These are phyloP conservation scores for Naematelia aurantialba DNA, from an alignment of 768 basidiomycete genomes.

Conservation along the genomic window DNA sequence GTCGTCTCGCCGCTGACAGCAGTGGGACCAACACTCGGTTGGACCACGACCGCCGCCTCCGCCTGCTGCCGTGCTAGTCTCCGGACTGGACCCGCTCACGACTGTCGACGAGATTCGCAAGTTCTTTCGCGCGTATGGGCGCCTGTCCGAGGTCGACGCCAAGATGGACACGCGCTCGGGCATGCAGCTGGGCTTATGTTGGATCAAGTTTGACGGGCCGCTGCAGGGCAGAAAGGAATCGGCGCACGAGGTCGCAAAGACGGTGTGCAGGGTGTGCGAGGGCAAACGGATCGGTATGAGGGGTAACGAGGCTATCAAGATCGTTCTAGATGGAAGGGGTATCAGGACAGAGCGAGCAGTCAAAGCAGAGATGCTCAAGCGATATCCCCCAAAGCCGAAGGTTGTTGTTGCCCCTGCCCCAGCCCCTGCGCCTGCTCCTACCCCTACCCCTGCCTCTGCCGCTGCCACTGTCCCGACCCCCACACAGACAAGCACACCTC, in stretches of 20 bases:
- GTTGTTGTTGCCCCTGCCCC: conserved; percentile 13
- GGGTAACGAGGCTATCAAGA: conserved; percentile 59
- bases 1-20: conserved; percentile 10
- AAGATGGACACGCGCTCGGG: conserved; percentile 78
- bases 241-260: conserved; percentile 64
- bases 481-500: conserved; percentile 19
- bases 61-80: conserved; percentile 62
- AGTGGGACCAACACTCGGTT: conserved; percentile 73
- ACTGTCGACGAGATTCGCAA: conserved; percentile 63
- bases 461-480: background rate
- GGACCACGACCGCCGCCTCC: conserved; percentile 67
- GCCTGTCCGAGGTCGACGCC: conserved; percentile 64
- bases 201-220: conserved; percentile 58
- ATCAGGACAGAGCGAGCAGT: conserved; percentile 62
- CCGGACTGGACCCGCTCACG: conserved; percentile 67
- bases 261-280: conserved; percentile 64
- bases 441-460: conserved; percentile 6
- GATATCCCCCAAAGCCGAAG: conserved; percentile 49
- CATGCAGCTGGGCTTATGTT: conserved; percentile 73
- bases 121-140: conserved; percentile 64
- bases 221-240: conserved; percentile 18
- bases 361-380: conserved; percentile 58
- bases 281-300: conserved; percentile 60
- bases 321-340: conserved; percentile 76
- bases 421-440: conserved; percentile 1